Conservation (phyloP, 2,329 filamentous ascomycete species). For the Fusarium phyllophilum region DNA sequence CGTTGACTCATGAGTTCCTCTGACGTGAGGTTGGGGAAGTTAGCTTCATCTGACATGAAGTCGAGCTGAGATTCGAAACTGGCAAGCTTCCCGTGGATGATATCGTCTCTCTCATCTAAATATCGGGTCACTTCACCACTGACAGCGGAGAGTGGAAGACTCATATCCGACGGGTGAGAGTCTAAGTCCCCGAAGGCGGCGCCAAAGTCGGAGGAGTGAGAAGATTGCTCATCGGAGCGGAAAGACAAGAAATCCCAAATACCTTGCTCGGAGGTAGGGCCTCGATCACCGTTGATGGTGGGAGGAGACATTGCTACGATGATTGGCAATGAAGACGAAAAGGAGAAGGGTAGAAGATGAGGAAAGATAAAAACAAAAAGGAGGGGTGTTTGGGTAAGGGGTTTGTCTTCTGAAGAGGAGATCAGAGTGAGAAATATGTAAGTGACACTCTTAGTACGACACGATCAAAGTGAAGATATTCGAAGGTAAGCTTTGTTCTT, state of each 20-base stretch:
- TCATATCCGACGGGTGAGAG: not conserved
- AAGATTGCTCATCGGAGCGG: not conserved
- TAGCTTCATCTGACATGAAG: accelerated
- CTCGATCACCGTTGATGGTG: not conserved
- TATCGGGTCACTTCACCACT: not conserved
- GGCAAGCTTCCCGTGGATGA: not conserved
- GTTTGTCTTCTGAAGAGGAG: not conserved
- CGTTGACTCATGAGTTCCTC: not conserved
- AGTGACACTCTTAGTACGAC: not conserved
- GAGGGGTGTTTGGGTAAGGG: not conserved
- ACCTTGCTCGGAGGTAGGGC: not conserved
- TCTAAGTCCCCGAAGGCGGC: not conserved
- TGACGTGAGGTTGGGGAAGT: not conserved
- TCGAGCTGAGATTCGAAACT: not conserved
- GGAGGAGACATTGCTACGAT: not conserved
- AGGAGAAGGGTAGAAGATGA: accelerated
- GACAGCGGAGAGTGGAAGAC: not conserved
- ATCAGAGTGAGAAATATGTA: not conserved
- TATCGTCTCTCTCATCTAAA: not conserved
- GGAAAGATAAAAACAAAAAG: accelerated
- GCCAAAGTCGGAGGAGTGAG: not conserved
- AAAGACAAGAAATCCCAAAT: not conserved
- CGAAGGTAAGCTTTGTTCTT: not conserved
- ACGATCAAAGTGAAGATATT: not conserved
- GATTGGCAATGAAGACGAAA: accelerated